These are phyloP conservation scores for Pyrenochaeta sp. DNA, from an alignment of 2,329 filamentous ascomycete genomes.

Conservation along the genomic window DNA sequence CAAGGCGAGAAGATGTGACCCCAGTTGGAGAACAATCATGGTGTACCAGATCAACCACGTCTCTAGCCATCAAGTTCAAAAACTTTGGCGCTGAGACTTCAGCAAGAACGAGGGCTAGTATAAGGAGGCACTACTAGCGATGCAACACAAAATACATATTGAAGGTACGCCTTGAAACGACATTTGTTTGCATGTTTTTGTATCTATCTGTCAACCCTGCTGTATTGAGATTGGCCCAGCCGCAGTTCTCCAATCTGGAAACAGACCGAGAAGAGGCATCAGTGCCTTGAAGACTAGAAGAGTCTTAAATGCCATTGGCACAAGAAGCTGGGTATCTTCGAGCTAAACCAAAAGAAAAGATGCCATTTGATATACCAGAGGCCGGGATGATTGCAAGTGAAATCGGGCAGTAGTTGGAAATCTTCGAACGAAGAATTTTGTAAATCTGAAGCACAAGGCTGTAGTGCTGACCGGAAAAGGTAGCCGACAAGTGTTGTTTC, in stretches of 20 bases:
- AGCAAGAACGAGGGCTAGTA: too few species aligned
- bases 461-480: not conserved
- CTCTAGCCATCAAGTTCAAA: not conserved
- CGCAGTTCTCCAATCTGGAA: too few species aligned
- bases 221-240: too few species aligned
- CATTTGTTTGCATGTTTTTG: too few species aligned
- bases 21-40: not conserved
- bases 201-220: too few species aligned
- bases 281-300: not conserved
- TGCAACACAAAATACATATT: too few species aligned
- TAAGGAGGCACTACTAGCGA: too few species aligned
- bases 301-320: not conserved
- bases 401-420: not conserved
- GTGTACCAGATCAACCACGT: not conserved
- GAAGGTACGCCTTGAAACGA: too few species aligned
- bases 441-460: not conserved
- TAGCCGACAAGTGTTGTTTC: not conserved
- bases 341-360: not conserved
- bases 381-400: not conserved
- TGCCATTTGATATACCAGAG: not conserved
- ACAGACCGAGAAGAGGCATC: too few species aligned
- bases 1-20: conserved; percentile 76
- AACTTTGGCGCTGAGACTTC: not conserved
- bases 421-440: not conserved
- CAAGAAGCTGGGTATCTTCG: not conserved